phyloP scores from a whole-genome alignment of 176 grass and related monocot species.

The Triticum dicoccoides region DNA sequence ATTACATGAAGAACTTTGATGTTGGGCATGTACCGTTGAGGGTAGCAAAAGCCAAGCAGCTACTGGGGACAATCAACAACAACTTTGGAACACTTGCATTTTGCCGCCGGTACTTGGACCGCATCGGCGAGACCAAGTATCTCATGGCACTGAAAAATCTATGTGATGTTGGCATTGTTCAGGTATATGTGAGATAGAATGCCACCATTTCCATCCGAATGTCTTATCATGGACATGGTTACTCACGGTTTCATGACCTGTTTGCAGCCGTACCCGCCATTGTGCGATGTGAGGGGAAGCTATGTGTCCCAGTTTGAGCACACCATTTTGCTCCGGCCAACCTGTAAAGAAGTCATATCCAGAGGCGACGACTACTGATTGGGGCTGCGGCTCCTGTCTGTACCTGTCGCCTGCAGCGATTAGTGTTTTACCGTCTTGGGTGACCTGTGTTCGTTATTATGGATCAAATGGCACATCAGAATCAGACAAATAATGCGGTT shows the following conservation, averaged over 20 bases:
- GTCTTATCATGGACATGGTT: background rate
- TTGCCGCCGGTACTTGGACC: constrained; percentile 90
- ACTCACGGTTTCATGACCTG: constrained; percentile 1
- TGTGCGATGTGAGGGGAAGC: constrained; percentile 87
- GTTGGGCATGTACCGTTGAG: constrained; percentile 86
- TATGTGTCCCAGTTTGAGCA: constrained; percentile 98
- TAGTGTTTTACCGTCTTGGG: background rate
- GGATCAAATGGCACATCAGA: background rate
- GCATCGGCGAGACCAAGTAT: constrained; percentile 90
- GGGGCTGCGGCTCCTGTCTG: background rate
- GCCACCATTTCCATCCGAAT: background rate
- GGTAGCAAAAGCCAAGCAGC: constrained; percentile 79
- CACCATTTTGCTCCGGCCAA: constrained; percentile 90
- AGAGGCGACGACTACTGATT: constrained; percentile 87
- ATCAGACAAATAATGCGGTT: background rate
- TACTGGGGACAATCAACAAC: constrained; percentile 95
- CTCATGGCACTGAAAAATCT: constrained; percentile 97
- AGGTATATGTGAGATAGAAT: constrained; percentile 44
- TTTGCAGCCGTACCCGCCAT: constrained; percentile 78
- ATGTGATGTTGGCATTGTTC: constrained; percentile 72
- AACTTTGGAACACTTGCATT: constrained; percentile 90
- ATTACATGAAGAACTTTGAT: constrained; percentile 99
- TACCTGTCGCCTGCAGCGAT: background rate
- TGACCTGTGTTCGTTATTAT: background rate
- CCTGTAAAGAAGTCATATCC: constrained; percentile 96